These are phyloP conservation scores for Candida hungchunana DNA, from an alignment of 805 yeast species.

Conservation along the genomic window DNA sequence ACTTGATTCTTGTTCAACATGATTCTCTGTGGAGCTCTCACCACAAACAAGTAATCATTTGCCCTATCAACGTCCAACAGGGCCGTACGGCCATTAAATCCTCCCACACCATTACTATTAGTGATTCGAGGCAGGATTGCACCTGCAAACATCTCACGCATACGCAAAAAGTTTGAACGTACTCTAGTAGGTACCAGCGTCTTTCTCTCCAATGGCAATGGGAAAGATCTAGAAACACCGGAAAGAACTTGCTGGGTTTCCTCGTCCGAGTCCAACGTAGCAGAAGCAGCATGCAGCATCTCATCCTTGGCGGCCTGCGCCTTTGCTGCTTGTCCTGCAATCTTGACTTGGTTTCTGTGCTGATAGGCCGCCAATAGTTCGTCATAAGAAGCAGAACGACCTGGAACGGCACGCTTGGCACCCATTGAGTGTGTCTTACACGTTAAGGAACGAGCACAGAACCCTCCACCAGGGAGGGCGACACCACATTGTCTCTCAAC, in stretches of 20 bases:
- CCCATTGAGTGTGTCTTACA: conserved; percentile 99
- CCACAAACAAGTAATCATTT: conserved; percentile 54
- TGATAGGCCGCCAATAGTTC: conserved; percentile 84
- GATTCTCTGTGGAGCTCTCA: conserved; percentile 46
- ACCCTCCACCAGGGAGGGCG: conserved; percentile 87
- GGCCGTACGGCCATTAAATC: conserved; percentile 76
- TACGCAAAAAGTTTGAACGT: conserved; percentile 71
- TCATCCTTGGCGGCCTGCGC: conserved; percentile 75
- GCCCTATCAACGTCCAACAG: conserved; percentile 70
- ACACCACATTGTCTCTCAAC: conserved; percentile 97
- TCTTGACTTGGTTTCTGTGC: conserved; percentile 85
- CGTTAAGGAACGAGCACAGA: conserved; percentile 91
- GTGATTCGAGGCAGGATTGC: conserved; percentile 67
- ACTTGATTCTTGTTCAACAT: conserved; percentile 5
- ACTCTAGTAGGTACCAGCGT: conserved; percentile 65
- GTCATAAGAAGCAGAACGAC: conserved; percentile 92
- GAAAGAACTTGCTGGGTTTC: conserved; percentile 89
- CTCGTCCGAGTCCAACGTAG: conserved; percentile 65
- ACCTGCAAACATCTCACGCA: conserved; percentile 92
- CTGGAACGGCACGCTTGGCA: conserved; percentile 91
- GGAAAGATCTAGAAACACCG: conserved; percentile 77
- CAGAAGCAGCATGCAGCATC: conserved; percentile 40
- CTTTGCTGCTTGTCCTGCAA: conserved; percentile 77
- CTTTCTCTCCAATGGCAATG: conserved; percentile 79
- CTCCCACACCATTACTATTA: conserved; percentile 59